Base-by-base conservation (phyloP, 2,329 filamentous ascomycete species). In the Sphaerulina populicola region DNA sequence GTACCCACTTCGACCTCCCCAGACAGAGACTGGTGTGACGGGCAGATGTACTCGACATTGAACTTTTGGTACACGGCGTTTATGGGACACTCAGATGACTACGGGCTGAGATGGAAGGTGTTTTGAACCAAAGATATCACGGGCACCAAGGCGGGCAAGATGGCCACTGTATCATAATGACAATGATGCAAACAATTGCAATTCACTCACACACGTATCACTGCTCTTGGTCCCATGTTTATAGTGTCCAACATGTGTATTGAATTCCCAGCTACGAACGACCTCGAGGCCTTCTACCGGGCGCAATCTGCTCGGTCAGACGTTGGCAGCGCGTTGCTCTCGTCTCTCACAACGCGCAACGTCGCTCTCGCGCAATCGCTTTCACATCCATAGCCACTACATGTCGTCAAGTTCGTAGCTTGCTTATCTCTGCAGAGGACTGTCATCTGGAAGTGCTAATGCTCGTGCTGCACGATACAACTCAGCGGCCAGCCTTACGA, bases 81-180 rank as follows among this genome's bases (percentile, higher is more conserved):
- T 18, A 46, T 48, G 53, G 57, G 57, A 50, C 49, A 57, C 59
- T 56, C 55, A 50, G 51, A 56, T 55, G 47, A 54, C 52, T 52
- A 44, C 40, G 54, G 54, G 54, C 60, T 56, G 60, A 63, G 56
- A 51, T 54, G 57, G 57, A 59, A 37, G 59, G 53, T 57, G 54
- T 59, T 57, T 53, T 52, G 18, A 57, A 53, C 53, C 58, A 47
- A 59, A 64, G 64, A 67, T 66, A 66, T 65, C 64, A 66, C 57
- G 46, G 46, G 38, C 46, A 49, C 42, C 46, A 49, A 29, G 46
- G 46, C 46, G 31, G 46, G 46, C 46, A 47, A 47, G 46, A 49
- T 49, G 46, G 46, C 46, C 46, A 42, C 37, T 66, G 66, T 68
- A 69, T 68, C 65, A 68, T 69, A 69, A 69, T 67, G 66, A 67